phyloP scores from a whole-genome alignment of 1,139 yeast species.

The Candida anutae region DNA sequence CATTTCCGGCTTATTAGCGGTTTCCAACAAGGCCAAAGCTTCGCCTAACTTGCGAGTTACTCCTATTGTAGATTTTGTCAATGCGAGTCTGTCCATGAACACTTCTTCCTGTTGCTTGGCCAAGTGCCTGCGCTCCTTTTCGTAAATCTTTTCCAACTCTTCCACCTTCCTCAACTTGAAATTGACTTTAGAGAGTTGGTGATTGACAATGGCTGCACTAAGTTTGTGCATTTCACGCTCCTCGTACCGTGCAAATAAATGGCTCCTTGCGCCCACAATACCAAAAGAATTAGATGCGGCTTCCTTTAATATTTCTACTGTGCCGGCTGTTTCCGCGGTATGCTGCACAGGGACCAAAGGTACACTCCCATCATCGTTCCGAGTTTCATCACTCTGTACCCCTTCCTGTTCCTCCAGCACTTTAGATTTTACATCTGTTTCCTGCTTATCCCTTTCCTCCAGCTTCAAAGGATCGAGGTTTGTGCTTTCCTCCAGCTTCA shows the following conservation, averaged over 20 bases:
- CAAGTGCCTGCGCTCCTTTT: slow-evolving; percentile 66
- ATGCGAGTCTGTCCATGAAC: slow-evolving; percentile 68
- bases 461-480: slow-evolving; percentile 2
- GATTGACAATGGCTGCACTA: slow-evolving; percentile 54
- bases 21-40: slow-evolving; percentile 30
- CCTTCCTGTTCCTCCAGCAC: not conserved
- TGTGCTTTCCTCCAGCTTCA: slow-evolving; percentile 2
- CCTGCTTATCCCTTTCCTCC: not conserved
- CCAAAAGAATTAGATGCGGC: slow-evolving; percentile 55
- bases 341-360: too few relatives aligned
- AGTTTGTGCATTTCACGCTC: slow-evolving; percentile 69
- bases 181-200: slow-evolving; percentile 69
- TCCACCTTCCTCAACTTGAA: slow-evolving; percentile 64
- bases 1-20: slow-evolving; percentile 1
- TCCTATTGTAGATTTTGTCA: slow-evolving; percentile 51
- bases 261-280: slow-evolving; percentile 73
- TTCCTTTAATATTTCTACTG: slow-evolving; percentile 23
- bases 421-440: not conserved
- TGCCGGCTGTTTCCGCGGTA: slow-evolving; percentile 1
- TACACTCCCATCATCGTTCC: slow-evolving; percentile 1
- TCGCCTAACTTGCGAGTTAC: slow-evolving; percentile 44
- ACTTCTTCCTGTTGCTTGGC: slow-evolving; percentile 76
- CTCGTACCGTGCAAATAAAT: slow-evolving; percentile 73
- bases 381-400: not conserved
- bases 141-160: slow-evolving; percentile 70